Evolutionary conservation across 495 filamentous ascomycete species (phyloP).

Genomic region (Annulohypoxylon stygium): DNA sequence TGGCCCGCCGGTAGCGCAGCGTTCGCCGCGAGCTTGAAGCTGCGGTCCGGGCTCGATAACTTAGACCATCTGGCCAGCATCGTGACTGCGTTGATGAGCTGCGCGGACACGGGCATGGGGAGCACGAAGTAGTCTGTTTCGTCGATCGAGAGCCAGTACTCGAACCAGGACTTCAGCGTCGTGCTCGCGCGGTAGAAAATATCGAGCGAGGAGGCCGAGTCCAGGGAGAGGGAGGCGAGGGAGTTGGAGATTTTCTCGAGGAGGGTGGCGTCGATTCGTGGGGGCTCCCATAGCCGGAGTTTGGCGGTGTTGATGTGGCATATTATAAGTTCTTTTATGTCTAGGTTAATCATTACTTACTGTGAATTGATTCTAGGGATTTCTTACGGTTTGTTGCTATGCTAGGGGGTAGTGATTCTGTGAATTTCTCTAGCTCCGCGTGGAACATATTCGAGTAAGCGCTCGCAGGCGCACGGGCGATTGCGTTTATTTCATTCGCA

Average conservation of each 20-base stretch:
- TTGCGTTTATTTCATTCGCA: constrained; percentile 27
- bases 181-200: constrained; percentile 50
- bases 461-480: constrained; percentile 35
- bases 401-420: constrained; percentile 40
- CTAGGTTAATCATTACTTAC: constrained; percentile 2
- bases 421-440: constrained; percentile 49
- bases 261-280: constrained; percentile 41
- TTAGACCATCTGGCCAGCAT: constrained; percentile 57
- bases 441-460: constrained; percentile 51
- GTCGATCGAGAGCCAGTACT: constrained; percentile 56
- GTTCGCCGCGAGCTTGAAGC: neutral
- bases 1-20: neutral
- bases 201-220: constrained; percentile 50
- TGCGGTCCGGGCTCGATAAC: constrained; percentile 36
- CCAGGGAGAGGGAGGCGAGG: constrained; percentile 49
- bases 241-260: constrained; percentile 51
- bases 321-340: constrained; percentile 37
- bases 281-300: constrained; percentile 51
- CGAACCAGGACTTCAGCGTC: constrained; percentile 57
- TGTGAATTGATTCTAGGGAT: neutral
- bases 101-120: constrained; percentile 52
- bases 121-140: constrained; percentile 55
- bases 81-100: constrained; percentile 57
- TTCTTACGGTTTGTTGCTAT: constrained; percentile 44
- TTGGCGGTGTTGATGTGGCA: constrained; percentile 44